Percentiles rank a stretch among this genome's conserved stretches.
phyloP scores from a whole-genome alignment of 2,329 filamentous ascomycete species.

The Diaporthe sp. region DNA sequence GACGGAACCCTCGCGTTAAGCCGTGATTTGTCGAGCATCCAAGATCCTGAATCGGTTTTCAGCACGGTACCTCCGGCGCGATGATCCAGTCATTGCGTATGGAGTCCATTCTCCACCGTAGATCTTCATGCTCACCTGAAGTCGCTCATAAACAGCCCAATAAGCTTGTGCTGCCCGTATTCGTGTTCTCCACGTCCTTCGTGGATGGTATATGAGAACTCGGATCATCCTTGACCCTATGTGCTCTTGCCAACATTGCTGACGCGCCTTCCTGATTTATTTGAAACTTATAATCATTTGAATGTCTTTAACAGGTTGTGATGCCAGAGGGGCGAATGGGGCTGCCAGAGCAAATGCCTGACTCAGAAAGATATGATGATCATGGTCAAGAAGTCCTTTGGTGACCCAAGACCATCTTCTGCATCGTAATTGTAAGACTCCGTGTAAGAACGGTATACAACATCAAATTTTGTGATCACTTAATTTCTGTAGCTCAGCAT shows the following conservation, averaged over 20 bases:
- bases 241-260: background rate
- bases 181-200: background rate
- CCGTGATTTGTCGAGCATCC: background rate
- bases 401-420: no score
- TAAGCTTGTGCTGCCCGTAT: background rate
- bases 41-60: background rate
- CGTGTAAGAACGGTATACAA: no score
- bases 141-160: background rate
- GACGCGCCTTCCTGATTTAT: background rate
- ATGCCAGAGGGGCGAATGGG: no score
- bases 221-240: background rate
- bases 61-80: background rate
- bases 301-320: background rate
- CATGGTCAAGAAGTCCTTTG: no score
- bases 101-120: background rate
- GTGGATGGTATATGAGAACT: background rate
- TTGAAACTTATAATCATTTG: background rate
- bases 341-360: background rate
- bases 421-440: no score
- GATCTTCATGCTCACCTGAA: background rate
- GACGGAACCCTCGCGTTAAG: background rate
- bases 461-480: no score
- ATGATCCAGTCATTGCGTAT: background rate
- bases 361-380: background rate
- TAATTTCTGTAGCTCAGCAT: no score